Percentiles rank a stretch among this genome's conserved stretches.
Evolutionary conservation across 2,329 filamentous ascomycete species (phyloP).

Genomic region (Aureobasidium sp.): DNA sequence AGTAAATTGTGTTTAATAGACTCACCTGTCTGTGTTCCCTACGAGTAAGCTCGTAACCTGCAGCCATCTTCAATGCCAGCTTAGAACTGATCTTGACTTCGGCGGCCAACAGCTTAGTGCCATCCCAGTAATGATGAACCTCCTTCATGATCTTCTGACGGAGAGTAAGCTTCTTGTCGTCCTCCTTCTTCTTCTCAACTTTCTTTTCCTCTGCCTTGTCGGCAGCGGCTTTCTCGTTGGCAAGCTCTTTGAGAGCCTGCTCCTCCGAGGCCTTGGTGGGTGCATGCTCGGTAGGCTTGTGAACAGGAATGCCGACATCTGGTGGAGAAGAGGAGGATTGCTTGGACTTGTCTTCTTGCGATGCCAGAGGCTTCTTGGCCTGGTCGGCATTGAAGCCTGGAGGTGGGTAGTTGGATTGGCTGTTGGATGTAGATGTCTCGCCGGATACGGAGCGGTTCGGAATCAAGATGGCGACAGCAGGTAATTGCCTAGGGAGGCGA

Average conservation of each 20-base stretch:
- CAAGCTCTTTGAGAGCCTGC: conserved; percentile 52
- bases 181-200: conserved; percentile 53
- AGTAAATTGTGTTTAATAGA: conserved; percentile 12
- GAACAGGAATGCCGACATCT: conserved; percentile 25
- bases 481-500: conserved; percentile 41
- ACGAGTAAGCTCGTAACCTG: conserved; percentile 90
- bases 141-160: conserved; percentile 95
- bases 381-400: conserved; percentile 86
- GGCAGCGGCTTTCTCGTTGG: conserved; percentile 47
- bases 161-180: conserved; percentile 77
- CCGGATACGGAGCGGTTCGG: conserved; percentile 46
- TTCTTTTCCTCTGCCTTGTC: conserved; percentile 46
- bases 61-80: conserved; percentile 92
- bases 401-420: conserved; percentile 55
- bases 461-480: conserved; percentile 50
- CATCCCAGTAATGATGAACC: conserved; percentile 92
- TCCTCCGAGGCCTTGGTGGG: conserved; percentile 41
- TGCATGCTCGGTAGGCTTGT: conserved; percentile 33
- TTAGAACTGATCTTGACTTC: conserved; percentile 90
- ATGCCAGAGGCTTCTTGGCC: conserved; percentile 73
- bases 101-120: conserved; percentile 84
- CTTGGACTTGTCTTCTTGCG: conserved; percentile 23
- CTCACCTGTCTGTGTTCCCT: conserved; percentile 72
- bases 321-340: conserved; percentile 15
- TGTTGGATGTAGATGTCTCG: conserved; percentile 44